Evolutionary conservation across 1,284 basidiomycete genomes (phyloP).

Genomic region (Phaffia rhodozyma): DNA sequence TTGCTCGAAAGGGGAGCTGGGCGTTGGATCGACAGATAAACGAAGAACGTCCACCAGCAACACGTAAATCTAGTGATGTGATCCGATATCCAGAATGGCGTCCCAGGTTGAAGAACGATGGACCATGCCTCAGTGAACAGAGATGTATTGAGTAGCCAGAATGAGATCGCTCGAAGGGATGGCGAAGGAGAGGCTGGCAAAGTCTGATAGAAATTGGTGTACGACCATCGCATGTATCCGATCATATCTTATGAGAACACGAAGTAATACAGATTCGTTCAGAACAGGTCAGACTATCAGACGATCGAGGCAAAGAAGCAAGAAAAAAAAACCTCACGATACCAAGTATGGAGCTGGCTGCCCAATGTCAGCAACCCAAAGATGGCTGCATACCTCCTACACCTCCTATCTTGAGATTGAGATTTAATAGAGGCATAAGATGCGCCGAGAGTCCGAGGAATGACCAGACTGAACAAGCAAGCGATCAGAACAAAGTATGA

Average conservation of each 20-base stretch:
- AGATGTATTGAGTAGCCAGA: conserved; percentile 7
- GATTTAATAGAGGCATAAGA: not conserved
- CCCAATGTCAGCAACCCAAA: not conserved
- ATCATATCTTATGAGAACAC: conserved; percentile 1
- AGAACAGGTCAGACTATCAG: too few species aligned
- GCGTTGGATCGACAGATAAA: not conserved
- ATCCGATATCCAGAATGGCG: conserved; percentile 8
- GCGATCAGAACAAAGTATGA: conserved; percentile 4
- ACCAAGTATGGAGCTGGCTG: conserved; percentile 9
- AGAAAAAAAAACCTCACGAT: not conserved
- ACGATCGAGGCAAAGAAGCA: not conserved
- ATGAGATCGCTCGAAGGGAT: not conserved
- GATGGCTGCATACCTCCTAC: not conserved
- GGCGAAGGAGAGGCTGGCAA: not conserved
- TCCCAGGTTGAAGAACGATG: conserved; percentile 11
- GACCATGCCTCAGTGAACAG: conserved; percentile 13
- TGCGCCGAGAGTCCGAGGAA: not conserved
- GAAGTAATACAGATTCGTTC: not conserved
- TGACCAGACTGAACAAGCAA: not conserved
- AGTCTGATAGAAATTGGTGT: not conserved
- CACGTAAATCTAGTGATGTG: conserved; percentile 11
- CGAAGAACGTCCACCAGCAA: conserved; percentile 4
- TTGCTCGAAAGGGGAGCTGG: too few species aligned
- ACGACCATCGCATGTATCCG: conserved; percentile 8
- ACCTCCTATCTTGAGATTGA: not conserved